Evolutionary conservation across 441 rosid species (phyloP).

Genomic region (Euphorbia schlechtendalii): DNA sequence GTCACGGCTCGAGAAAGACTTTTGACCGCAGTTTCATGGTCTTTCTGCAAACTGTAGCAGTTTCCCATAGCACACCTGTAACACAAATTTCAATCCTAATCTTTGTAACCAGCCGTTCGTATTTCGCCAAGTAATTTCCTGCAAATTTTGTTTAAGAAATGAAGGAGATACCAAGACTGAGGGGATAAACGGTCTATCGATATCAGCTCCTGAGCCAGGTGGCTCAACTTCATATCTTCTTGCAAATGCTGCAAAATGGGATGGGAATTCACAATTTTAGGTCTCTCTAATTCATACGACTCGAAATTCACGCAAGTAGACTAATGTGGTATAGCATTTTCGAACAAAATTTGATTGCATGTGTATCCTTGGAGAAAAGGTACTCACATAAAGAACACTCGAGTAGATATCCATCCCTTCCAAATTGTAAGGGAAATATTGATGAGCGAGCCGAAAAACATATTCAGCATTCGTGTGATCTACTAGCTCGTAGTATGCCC

Average conservation of each 20-base stretch:
- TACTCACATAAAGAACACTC: conserved; percentile 89
- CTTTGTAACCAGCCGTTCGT: neutral
- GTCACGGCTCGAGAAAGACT: conserved; percentile 85
- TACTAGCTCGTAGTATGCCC: conserved; percentile 75
- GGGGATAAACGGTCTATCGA: conserved; percentile 95
- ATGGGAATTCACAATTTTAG: neutral
- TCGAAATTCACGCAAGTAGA: too few relatives aligned
- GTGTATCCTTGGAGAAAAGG: neutral
- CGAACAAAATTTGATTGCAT: neutral
- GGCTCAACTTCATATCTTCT: conserved; percentile 98
- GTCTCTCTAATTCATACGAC: neutral
- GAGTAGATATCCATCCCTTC: conserved; percentile 97
- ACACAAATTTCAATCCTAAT: neutral
- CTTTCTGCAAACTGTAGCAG: conserved; percentile 96
- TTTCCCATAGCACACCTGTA: conserved; percentile 98
- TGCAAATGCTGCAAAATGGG: conserved; percentile 28
- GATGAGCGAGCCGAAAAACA: conserved; percentile 77
- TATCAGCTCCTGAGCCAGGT: conserved; percentile 86
- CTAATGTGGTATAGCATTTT: neutral
- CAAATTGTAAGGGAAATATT: conserved; percentile 69
- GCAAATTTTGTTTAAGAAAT: neutral
- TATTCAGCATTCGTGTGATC: conserved; percentile 87
- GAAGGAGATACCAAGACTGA: conserved; percentile 70
- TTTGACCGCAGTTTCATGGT: conserved; percentile 95
- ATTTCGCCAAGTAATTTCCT: neutral